Evolutionary conservation across 768 basidiomycete species (phyloP), one percentile per base, ranked within the genome.

Genomic region (Boletus coccyginus): DNA sequence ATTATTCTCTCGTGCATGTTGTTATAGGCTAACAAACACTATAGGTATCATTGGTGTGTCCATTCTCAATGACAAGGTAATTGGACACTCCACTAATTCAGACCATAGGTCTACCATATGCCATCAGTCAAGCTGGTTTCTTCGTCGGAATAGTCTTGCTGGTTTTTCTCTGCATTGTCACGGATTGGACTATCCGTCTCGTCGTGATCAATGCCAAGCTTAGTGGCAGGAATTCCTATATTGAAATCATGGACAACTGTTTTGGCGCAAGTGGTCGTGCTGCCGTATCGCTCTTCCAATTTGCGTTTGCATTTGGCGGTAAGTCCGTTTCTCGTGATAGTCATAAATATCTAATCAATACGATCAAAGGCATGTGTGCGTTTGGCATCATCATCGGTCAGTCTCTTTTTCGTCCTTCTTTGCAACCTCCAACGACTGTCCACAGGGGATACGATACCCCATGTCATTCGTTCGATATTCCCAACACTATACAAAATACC

Each of bases 181-280:
- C 97, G n/a, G 91, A 92, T 72, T 97, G 95, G 95, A 99, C 97
- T 4, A 97, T 99, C 53, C 87, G 94, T 17, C 84, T 99, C 32
- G 96, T 99, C 52, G 92, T 98, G 41, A 70, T 93, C 64, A 98
- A 98, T 68, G 96, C 94, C 33, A 99, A 99, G 76, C 78, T 99
- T 55, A 94, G 93, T 63, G 96, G 97, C 1, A 79, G 90, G 46
- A 86, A 85, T 61, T 92, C 92, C 3, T 98, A 98, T 67, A 94
- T 95, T 56, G 94, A 89, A 62, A 89, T 97, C 52, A 96, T 98
- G 94, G 78, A 90, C 68, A 88, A 85, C 49, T 95, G 92, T 72
- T 99, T 95, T 71, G 97, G 97, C 8, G 71, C 83, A 13, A 87
- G 86, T 51, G 97, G 97, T n/a, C 84, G 93, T 50, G 92, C 92